Percentiles rank a stretch among this genome's conserved stretches.
Evolutionary conservation across 495 filamentous ascomycete species (phyloP).

Genomic region (Penicillium taxi): DNA sequence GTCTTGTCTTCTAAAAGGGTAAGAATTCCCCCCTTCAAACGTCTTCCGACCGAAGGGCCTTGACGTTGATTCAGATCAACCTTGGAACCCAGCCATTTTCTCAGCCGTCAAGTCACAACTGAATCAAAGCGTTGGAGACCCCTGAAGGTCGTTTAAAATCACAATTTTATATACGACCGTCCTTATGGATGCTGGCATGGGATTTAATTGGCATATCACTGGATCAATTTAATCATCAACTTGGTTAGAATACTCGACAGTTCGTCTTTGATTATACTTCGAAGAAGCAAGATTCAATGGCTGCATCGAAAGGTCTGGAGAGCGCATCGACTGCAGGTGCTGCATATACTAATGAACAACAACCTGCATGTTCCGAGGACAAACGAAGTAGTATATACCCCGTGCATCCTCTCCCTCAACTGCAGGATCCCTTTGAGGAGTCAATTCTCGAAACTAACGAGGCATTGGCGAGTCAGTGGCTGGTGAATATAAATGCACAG

Average conservation of each 20-base stretch:
- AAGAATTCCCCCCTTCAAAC: too few relatives aligned
- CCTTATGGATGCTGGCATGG: conserved; percentile 12
- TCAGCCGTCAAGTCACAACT: not conserved
- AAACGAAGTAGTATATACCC: conserved; percentile 30
- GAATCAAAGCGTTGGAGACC: not conserved
- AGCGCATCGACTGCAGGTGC: conserved; percentile 3
- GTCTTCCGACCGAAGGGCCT: too few relatives aligned
- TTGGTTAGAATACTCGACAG: not conserved
- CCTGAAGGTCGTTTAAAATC: not conserved
- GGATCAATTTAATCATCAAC: conserved; percentile 3
- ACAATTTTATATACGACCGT: conserved; percentile 9
- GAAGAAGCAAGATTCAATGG: not conserved
- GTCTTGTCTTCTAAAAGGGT: too few relatives aligned
- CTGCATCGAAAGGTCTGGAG: not conserved
- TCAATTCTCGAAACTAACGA: conserved; percentile 67
- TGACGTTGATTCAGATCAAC: too few relatives aligned
- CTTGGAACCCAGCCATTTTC: conserved; percentile 1
- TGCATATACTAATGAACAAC: not conserved
- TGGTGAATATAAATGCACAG: conserved; percentile 54
- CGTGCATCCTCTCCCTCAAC: conserved; percentile 68
- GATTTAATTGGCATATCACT: conserved; percentile 5
- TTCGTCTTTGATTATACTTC: not conserved
- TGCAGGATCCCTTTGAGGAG: conserved; percentile 92
- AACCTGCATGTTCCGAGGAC: not conserved
- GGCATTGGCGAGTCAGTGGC: conserved; percentile 37